phyloP scores from a whole-genome alignment of 164 flowering plant genomes.

The Liquidambar formosana region DNA sequence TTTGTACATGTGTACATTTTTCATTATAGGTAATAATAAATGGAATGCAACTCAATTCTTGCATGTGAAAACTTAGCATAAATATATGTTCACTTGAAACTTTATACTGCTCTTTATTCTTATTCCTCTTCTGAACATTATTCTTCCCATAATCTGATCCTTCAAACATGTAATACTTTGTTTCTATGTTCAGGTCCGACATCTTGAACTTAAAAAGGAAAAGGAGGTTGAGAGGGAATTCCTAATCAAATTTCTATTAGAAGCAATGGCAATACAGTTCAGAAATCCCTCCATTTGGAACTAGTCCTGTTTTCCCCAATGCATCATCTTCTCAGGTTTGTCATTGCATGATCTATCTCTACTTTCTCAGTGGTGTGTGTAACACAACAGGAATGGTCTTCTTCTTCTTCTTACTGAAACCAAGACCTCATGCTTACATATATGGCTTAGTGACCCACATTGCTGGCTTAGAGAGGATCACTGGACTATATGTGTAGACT shows the following conservation, averaged over 20 bases:
- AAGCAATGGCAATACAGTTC: slow-evolving; percentile 67
- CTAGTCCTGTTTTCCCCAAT: slow-evolving; percentile 13
- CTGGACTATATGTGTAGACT: no score
- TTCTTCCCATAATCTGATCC: background rate
- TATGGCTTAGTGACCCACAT: no score
- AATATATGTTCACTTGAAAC: background rate
- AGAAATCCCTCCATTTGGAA: slow-evolving; percentile 76
- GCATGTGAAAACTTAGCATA: background rate
- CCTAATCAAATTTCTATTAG: slow-evolving; percentile 66
- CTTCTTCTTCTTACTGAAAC: no score
- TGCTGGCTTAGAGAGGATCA: no score
- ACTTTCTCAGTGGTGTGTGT: background rate
- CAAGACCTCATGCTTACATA: no score
- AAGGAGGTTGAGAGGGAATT: slow-evolving; percentile 63
- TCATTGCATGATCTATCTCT: background rate
- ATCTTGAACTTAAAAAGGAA: slow-evolving; percentile 88
- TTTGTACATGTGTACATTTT: no score
- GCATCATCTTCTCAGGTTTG: background rate
- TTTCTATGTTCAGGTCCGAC: slow-evolving; percentile 65
- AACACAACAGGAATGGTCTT: no score
- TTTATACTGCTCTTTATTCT: no score
- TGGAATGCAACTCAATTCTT: no score
- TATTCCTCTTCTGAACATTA: background rate
- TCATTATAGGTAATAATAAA: no score
- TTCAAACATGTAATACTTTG: background rate